Conservation (phyloP, 139 green algal species). For the Dunaliella primolecta region DNA sequence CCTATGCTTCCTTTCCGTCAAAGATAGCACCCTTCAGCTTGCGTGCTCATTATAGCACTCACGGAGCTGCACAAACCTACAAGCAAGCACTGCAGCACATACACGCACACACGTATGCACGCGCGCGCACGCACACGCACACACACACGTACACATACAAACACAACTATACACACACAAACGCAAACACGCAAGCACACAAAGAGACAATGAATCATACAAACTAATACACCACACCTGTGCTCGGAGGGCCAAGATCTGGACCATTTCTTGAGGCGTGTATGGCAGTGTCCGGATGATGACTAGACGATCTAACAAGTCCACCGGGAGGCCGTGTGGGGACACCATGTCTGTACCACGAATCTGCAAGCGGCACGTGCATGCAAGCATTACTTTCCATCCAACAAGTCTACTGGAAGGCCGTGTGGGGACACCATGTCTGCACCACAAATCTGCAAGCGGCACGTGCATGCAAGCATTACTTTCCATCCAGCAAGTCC, state of each 20-base stretch:
- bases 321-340: constrained; percentile 94
- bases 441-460: constrained; percentile 74
- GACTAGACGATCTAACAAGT: constrained; percentile 95
- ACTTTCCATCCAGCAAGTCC: constrained; percentile 95
- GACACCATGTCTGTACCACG: constrained; percentile 83
- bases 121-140: neutral
- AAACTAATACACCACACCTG: constrained; percentile 48
- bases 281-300: constrained; percentile 99
- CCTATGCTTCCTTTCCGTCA: no score
- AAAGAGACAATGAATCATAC: no score
- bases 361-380: constrained; percentile 62
- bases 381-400: constrained; percentile 69
- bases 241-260: constrained; percentile 89
- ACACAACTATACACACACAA: neutral
- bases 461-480: no score
- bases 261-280: constrained; percentile 80
- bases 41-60: no score
- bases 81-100: neutral
- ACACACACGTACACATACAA: neutral
- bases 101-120: neutral
- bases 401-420: constrained; percentile 94
- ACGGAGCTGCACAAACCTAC: no score
- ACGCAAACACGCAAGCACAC: neutral
- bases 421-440: constrained; percentile 92
- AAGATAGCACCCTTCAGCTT: no score